Evolutionary conservation across 1,284 basidiomycete species (phyloP), one percentile per base, ranked within the genome.

Genomic region (Entoloma clypeatum): DNA sequence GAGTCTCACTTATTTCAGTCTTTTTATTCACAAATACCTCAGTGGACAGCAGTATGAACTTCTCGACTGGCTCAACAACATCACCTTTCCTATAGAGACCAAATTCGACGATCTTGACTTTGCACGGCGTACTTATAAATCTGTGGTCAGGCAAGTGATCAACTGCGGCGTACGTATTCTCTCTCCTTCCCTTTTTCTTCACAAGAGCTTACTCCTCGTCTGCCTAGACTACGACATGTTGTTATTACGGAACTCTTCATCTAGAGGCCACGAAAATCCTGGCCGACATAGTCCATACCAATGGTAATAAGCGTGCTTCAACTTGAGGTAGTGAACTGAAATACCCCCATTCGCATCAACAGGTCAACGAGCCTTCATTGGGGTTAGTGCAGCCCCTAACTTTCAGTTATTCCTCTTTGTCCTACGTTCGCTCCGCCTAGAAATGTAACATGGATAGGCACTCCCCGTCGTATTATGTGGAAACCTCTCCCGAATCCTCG

Each of bases 371-470:
- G 92, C 61, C 2, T 64, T 63, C 37, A 52, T 62, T 29, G 62
- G 60, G 10, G 63, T 63, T 52, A 42, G 56, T 47, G 10, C 22
- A 17, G 9, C 19, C 28, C 11, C 16, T 13, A 23, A 5, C 22
- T 39, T 11, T 30, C 14, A 29, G 14, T 4, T 14, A 14, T 18
- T 22, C 9, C 10, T 19, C 21, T 17, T 31, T 11, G 24, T n/a
- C n/a, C 11, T 34, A 4, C 16, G 8, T 17, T 5, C 8, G 2
- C n/a, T 35, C 18, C 7, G 26, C 24, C 2, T 55, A 89, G 85
- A 89, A 95, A 82, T 97, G 94, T 64, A 93, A 91, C 66, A 97
- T 98, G 92, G 77, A 97, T 66, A 74, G 82, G 16, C 75, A 93
- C 56, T 74, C 68, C 29, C 81, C 88, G 0, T 61, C 71, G 8